Base-by-base conservation (phyloP, 1,139 yeast species). In the Blastobotrys indianensis region DNA sequence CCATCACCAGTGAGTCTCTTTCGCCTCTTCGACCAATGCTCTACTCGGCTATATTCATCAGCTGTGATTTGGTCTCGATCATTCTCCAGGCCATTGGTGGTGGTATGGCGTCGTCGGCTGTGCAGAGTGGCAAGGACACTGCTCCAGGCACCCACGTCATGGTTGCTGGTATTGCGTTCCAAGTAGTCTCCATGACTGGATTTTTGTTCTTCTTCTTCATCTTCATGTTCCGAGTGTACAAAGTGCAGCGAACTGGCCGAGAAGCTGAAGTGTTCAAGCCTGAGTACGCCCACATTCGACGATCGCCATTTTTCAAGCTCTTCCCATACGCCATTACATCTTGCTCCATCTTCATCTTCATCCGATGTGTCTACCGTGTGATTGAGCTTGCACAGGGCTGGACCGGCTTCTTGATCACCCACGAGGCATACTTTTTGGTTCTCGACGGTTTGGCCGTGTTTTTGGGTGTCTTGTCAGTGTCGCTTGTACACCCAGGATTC, bases 81-180 rank as follows among this genome's bases (percentile, higher is more conserved):
- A 64, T 81, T 11, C 65, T 88, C 32, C 97, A 88, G 56, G 96
- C 86, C 4, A 79, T 74, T 23, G 97, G 96, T 32, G 87, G 86
- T 46, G 95, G 90, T 50, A 76, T 81, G 55, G 82, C 88, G 2
- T 79, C 94, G 1, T 69, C 74, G 31, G 76, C 77, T 0, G 67
- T 77, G 9, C 60, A 70, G 16, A 59, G 64, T 3, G 61, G 65
- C 20, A 57, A 65, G 23, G 52, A 60, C 47, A 59, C 79, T 0
- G 63, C 60, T 1, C 63, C 70, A 0, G 97, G 97, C 32, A 76
- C 86, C 0, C 72, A 85, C 63, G 70, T 82, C 46, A 85, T 88
- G 84, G 79, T 86, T 52, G 95, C 79, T 2, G 97, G 97, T 29
- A 74, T 90, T 51, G 79, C 80, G 0, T 70, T 84, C 56, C 97